Evolutionary conservation across 2,329 filamentous ascomycete genomes (phyloP), one percentile per base, ranked within the genome.

Genomic region (Lasiodiplodia gonubiensis): DNA sequence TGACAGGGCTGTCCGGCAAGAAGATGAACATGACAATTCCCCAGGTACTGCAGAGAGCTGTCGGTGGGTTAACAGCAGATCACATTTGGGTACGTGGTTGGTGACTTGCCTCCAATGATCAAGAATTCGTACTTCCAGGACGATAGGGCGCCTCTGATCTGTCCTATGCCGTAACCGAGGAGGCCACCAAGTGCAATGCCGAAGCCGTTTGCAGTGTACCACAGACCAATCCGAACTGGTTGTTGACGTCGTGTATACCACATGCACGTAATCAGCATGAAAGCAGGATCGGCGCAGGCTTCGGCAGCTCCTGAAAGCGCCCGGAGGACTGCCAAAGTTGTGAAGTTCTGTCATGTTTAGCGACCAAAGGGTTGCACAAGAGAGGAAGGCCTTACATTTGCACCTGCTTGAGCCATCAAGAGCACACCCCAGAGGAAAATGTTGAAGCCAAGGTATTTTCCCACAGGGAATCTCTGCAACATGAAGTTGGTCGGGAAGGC

Each of bases 91-190:
- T 14, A 21, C 10, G 14, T 12, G 21, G 21, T 16, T 10, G 21
- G 6, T 14, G 18, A 18, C 42, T 42, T 53, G 48, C 74, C 75
- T 1, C 81, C 80, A 3, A 81, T 88, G n/a, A 91, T 84, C 18
- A 92, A 77, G 73, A 91, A 91, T 66, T 91, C 88, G 70, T 89
- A 91, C 72, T 86, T 87, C 89, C 89, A 91, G 0, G 84, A 85
- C 0, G 84, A 80, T 23, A 90, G 80, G 1, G 81, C 78, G 16
- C 85, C 86, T 48, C 82, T 80, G 70, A 88, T 87, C 69, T 88
- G 82, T 1, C 88, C 88, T 54, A 90, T 89, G 0, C 83, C 87
- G 67, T 86, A 89, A 0, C 85, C 85, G 0, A 87, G 74, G 2
- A 87, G 72, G 0, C 86, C 86, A 55, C 87, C 87, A 0, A 88